Evolutionary conservation across 2,329 filamentous ascomycete species (phyloP), one percentile per base, ranked within the genome.

Genomic region (Ceratocystis eucalypticola): DNA sequence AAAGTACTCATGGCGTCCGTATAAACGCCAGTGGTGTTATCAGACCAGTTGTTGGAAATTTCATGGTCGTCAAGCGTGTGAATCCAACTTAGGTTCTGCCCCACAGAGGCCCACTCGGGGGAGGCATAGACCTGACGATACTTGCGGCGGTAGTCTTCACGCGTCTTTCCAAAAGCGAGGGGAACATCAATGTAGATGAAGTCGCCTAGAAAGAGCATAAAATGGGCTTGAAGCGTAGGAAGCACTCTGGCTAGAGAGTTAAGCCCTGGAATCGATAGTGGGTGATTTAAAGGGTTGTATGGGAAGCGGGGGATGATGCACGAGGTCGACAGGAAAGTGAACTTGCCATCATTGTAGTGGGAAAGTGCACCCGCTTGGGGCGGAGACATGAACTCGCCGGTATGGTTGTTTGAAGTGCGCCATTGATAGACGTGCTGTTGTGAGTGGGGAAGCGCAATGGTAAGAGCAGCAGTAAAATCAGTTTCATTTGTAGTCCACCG

Each of bases 51-150:
- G 71, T 99, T 97, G 4, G 84, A 83, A 69, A 99, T 96, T 74
- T 99, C 94, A 72, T 99, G 94, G 74, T 99, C 94, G 73, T 99
- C 94, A 5, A 96, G 83, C 1, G 96, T 92, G 72, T 99, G 94
- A 57, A 97, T 90, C 94, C 94, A 99, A 71, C 92, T 95, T n/a
- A 97, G 79, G 66, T 91, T 86, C 70, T 88, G 81, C 0, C 85
- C 85, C 10, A 89, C 85, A 0, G 84, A 78, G 0, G 83, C 80
- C 94, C 94, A 99, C 70, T 96, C 93, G 0, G 93, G 93, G 1
- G 92, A 96, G 0, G 90, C 88, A 73, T 99, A 99, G n/a, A 96
- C 87, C 71, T 95, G 91, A 22, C 93, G 87, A 73, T 99, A 99
- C 73, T 96, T 91, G 73, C 90, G 85, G 62, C 92, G 84, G 74